Conservation (phyloP, 805 yeast species). For the Saccharomycopsis sp. region DNA sequence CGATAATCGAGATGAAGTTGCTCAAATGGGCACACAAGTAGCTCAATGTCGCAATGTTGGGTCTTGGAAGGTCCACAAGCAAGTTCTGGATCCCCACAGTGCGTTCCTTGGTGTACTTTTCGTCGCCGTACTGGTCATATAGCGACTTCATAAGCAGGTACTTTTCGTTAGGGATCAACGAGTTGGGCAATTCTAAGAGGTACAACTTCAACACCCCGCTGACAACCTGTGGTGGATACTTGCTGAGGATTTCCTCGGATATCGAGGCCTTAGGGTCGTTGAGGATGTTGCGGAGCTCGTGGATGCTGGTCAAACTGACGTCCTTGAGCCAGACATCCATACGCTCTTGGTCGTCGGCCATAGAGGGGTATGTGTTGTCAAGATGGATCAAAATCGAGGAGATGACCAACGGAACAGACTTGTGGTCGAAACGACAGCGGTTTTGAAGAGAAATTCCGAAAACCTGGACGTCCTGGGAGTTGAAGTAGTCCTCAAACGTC, state of each 20-base stretch:
- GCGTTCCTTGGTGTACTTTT: conserved; percentile 31
- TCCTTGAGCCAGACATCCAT: conserved; percentile 62
- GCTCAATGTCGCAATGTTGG: conserved; percentile 72
- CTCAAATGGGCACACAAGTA: conserved; percentile 72
- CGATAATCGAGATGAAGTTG: conserved; percentile 49
- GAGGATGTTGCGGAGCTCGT: conserved; percentile 50
- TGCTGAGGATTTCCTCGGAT: conserved; percentile 29
- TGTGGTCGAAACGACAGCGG: conserved; percentile 63
- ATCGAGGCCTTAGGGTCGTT: conserved; percentile 31
- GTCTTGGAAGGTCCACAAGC: conserved; percentile 57
- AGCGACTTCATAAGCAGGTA: conserved; percentile 65
- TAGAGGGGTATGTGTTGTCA: conserved; percentile 64
- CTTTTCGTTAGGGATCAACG: conserved; percentile 56
- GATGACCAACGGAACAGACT: conserved; percentile 62
- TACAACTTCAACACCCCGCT: conserved; percentile 68
- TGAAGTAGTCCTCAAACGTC: conserved; percentile 74
- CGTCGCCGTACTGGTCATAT: conserved; percentile 44
- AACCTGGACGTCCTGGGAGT: conserved; percentile 54
- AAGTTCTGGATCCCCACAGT: conserved; percentile 60
- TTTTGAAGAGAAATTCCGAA: conserved; percentile 76
- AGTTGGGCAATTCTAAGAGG: conserved; percentile 72
- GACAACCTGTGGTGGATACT: conserved; percentile 47
- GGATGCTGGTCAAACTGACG: conserved; percentile 54
- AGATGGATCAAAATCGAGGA: conserved; percentile 57
- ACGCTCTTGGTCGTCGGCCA: conserved; percentile 62